These are phyloP conservation scores for Colletotrichum viniferum DNA, from an alignment of 2,329 filamentous ascomycete genomes.

Conservation along the genomic window DNA sequence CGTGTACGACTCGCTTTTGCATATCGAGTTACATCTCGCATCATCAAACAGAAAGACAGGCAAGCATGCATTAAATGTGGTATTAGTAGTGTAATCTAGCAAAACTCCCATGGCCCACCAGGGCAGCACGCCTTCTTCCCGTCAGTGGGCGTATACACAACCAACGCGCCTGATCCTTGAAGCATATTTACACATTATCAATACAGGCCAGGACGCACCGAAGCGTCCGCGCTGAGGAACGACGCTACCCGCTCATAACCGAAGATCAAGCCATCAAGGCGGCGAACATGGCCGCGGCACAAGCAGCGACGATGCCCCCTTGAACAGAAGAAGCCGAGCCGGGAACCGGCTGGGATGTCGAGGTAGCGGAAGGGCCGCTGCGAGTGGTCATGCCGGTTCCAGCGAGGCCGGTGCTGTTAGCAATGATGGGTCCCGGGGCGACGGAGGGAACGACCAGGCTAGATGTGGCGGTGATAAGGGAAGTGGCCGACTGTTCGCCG, in stretches of 20 bases:
- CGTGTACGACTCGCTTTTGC: background rate
- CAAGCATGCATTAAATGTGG: background rate
- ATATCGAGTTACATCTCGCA: background rate
- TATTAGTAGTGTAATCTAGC: background rate
- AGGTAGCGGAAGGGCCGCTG: conserved; percentile 31
- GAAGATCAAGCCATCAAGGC: conserved; percentile 5
- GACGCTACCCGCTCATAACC: background rate
- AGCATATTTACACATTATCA: background rate
- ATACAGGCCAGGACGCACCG: background rate
- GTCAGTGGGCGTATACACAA: background rate
- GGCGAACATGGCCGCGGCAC: conserved; percentile 4
- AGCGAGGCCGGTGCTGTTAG: background rate
- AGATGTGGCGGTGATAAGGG: conserved; percentile 15
- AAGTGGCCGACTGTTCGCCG: background rate
- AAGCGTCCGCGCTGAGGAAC: background rate
- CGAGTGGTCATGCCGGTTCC: conserved; percentile 24
- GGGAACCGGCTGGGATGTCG: background rate
- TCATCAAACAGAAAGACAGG: background rate
- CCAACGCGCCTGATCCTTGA: background rate
- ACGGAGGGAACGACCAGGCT: conserved; percentile 36
- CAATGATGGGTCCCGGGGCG: background rate
- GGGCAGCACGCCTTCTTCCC: background rate
- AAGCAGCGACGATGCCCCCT: background rate
- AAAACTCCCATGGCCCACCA: background rate
- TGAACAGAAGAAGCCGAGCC: background rate